phyloP scores from a whole-genome alignment of 352 stramenopile species.

The Globisporangium nodosum region DNA sequence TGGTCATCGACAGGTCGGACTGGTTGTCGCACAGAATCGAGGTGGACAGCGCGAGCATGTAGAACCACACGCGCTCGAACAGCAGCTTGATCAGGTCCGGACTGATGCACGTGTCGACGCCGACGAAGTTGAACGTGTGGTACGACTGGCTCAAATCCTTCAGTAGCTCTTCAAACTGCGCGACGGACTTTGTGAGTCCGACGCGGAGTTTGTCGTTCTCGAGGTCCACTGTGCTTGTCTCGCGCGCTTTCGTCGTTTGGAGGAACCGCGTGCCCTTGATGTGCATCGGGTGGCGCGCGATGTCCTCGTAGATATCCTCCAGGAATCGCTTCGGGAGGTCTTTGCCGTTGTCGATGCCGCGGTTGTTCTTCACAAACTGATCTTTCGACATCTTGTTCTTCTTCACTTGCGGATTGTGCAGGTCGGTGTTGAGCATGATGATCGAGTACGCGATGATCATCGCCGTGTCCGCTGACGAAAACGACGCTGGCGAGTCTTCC shows the following conservation, averaged over 20 bases:
- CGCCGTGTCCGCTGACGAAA: conserved; percentile 76
- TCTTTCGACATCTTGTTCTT: conserved; percentile 97
- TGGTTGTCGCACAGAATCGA: conserved; percentile 79
- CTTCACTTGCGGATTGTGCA: conserved; percentile 89
- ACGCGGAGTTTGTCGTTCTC: conserved; percentile 77
- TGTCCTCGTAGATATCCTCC: conserved; percentile 95
- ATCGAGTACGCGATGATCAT: conserved; percentile 91
- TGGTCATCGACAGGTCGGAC: conserved; percentile 69
- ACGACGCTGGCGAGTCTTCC: conserved; percentile 87
- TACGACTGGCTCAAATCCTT: conserved; percentile 78
- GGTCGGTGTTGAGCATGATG: conserved; percentile 89
- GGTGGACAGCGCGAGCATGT: conserved; percentile 85
- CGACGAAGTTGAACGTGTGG: conserved; percentile 88
- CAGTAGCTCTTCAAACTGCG: conserved; percentile 81
- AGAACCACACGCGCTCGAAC: conserved; percentile 94
- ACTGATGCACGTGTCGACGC: conserved; percentile 86
- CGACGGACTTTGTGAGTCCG: conserved; percentile 62
- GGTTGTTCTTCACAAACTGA: conserved; percentile 97
- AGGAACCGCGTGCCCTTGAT: conserved; percentile 76
- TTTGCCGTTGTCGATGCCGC: conserved; percentile 89
- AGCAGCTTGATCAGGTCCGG: conserved; percentile 90
- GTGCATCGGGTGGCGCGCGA: conserved; percentile 90
- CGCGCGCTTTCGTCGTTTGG: conserved; percentile 29
- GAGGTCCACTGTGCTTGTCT: conserved; percentile 42
- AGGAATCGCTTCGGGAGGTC: conserved; percentile 91